Evolutionary conservation across 768 basidiomycete genomes (phyloP).

Genomic region (Lactifluus hygrophoroides): DNA sequence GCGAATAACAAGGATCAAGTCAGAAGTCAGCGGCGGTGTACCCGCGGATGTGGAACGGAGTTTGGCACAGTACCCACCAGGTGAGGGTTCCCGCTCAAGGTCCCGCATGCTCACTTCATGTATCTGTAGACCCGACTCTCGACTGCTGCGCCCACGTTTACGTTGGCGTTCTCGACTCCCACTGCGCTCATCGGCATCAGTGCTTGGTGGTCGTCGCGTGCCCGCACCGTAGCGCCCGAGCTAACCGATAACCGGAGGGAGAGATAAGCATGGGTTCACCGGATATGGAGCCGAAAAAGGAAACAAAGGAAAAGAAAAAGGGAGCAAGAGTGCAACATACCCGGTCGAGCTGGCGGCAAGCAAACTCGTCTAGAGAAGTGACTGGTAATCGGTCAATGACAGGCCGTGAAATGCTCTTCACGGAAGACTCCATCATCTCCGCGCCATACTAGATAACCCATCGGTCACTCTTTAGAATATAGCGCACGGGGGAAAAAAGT

Average conservation of each 20-base stretch:
- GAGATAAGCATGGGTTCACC: neutral
- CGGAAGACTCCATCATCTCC: constrained; percentile 78
- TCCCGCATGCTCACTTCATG: constrained; percentile 17
- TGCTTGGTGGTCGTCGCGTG: constrained; percentile 3
- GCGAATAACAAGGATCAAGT: neutral
- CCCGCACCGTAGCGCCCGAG: constrained; percentile 15
- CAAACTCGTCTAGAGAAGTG: constrained; percentile 76
- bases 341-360: constrained; percentile 78
- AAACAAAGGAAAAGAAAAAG: neutral
- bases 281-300: neutral
- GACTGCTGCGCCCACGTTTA: constrained; percentile 13
- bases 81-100: constrained; percentile 7
- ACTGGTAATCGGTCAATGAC: constrained; percentile 76
- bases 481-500: neutral
- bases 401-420: constrained; percentile 72
- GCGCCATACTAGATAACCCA: constrained; percentile 61
- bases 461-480: neutral
- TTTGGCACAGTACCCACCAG: neutral
- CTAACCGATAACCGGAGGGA: constrained; percentile 3
- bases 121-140: constrained; percentile 12
- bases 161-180: constrained; percentile 3
- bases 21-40: no score
- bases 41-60: neutral
- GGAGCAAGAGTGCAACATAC: constrained; percentile 35
- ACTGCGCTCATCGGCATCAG: constrained; percentile 6